Evolutionary conservation across 129 eudicot genomes (phyloP).

Genomic region (Scalesia atractyloides): DNA sequence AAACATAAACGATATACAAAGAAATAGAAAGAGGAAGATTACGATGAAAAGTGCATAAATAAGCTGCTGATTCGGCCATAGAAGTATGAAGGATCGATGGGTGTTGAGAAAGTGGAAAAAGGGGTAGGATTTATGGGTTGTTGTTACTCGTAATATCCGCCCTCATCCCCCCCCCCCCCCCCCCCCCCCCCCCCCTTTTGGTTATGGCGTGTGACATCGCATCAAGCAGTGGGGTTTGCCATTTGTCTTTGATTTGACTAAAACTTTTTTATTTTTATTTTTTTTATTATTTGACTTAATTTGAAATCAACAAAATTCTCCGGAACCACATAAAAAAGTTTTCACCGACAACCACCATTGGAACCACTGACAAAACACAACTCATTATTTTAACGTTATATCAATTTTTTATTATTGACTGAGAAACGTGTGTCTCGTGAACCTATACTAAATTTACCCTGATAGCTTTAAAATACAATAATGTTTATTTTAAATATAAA

Average conservation of each 20-base stretch:
- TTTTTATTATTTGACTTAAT: neutral
- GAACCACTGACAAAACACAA: too few relatives aligned
- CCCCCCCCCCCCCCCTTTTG: conserved; percentile 66
- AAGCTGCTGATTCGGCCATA: conserved; percentile 59
- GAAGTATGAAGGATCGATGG: neutral
- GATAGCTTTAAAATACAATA: too few relatives aligned
- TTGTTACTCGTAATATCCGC: conserved; percentile 52
- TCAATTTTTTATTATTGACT: too few relatives aligned
- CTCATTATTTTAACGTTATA: too few relatives aligned
- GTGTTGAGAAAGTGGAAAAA: neutral
- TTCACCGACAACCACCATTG: too few relatives aligned
- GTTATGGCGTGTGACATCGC: conserved; percentile 2
- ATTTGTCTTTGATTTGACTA: neutral
- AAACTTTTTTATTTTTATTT: too few relatives aligned
- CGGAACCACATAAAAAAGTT: neutral
- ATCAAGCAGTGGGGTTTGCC: neutral
- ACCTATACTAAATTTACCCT: too few relatives aligned
- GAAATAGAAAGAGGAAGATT: conserved; percentile 16
- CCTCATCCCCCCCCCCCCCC: conserved; percentile 48
- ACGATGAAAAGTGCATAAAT: conserved; percentile 57
- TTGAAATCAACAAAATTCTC: neutral
- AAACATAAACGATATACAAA: conserved; percentile 10
- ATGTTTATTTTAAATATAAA: too few relatives aligned
- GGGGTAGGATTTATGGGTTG: neutral
- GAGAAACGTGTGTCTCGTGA: too few relatives aligned